Evolutionary conservation across 208 protist genomes (phyloP).

Genomic region (Trypanosoma scelopori): DNA sequence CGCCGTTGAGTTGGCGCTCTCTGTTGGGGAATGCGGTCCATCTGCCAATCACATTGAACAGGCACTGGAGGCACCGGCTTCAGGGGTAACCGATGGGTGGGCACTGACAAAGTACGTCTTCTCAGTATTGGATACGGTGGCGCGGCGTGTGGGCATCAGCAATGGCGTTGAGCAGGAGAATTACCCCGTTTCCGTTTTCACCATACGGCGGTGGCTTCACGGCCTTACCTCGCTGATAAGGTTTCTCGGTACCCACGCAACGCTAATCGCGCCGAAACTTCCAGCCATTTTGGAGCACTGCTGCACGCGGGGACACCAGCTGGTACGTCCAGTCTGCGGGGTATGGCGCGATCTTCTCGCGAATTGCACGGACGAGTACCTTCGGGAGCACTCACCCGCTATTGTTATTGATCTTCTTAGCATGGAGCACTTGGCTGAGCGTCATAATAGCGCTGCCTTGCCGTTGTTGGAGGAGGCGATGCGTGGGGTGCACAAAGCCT

Average conservation of each 20-base stretch:
- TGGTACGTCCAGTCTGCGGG: conserved; percentile 39
- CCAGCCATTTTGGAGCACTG: conserved; percentile 68
- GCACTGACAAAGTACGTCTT: conserved; percentile 32
- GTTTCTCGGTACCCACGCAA: conserved; percentile 65
- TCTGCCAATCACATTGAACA: conserved; percentile 3
- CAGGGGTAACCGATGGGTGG: neutral
- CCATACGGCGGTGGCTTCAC: conserved; percentile 64
- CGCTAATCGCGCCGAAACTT: conserved; percentile 78
- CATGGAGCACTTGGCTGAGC: conserved; percentile 43
- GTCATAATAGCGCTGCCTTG: conserved; percentile 21
- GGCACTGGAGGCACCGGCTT: conserved; percentile 2
- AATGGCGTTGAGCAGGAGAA: conserved; percentile 1
- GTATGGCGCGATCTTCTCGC: conserved; percentile 71
- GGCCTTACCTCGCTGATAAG: conserved; percentile 60
- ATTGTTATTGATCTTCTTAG: conserved; percentile 76
- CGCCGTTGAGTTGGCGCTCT: conserved; percentile 41
- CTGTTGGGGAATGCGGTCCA: conserved; percentile 38
- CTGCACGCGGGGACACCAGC: conserved; percentile 19
- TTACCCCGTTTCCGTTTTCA: conserved; percentile 32
- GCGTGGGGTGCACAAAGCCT: conserved; percentile 38
- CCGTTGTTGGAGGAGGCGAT: conserved; percentile 37
- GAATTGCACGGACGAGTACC: conserved; percentile 64
- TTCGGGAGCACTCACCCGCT: conserved; percentile 57
- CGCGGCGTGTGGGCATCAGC: conserved; percentile 15
- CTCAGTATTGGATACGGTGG: conserved; percentile 25